Conservation (phyloP, 2,329 filamentous ascomycete species). For the Coniella vitis region DNA sequence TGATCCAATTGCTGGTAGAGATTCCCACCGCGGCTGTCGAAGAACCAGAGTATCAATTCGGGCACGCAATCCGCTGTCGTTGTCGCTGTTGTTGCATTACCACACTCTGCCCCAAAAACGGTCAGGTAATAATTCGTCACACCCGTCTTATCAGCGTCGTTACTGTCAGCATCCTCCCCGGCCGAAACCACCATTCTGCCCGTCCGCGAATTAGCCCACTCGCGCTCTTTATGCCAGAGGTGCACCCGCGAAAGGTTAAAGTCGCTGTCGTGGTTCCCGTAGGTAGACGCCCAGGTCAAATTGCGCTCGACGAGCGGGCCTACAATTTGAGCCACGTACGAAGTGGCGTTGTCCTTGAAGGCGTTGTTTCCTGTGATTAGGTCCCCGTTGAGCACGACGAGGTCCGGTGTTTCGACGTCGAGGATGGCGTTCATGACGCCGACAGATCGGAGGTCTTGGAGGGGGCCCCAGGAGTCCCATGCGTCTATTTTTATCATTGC, state of each 20-base stretch:
- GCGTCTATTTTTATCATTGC: constrained; percentile 34
- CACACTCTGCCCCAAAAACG: constrained; percentile 21
- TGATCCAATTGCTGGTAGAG: constrained; percentile 26
- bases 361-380: constrained; percentile 55
- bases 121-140: constrained; percentile 27
- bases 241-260: constrained; percentile 37
- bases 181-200: constrained; percentile 20
- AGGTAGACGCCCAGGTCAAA: constrained; percentile 49
- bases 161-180: neutral
- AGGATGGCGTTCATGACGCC: constrained; percentile 30
- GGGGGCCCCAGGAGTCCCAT: constrained; percentile 31
- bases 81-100: neutral
- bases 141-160: constrained; percentile 16
- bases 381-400: constrained; percentile 58
- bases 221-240: constrained; percentile 22
- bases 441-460: constrained; percentile 30
- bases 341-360: constrained; percentile 37
- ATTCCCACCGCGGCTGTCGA: constrained; percentile 48
- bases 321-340: constrained; percentile 44
- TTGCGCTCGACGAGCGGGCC: constrained; percentile 37
- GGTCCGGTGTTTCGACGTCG: constrained; percentile 28
- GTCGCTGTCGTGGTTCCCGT: constrained; percentile 54
- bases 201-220: constrained; percentile 20
- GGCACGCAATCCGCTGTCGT: constrained; percentile 16
- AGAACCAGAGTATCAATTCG: constrained; percentile 51